A percentile compares a stretch with the other conserved stretches of the same genome.
Conservation (phyloP, 75 land plant genomes). For the Picea sitchensis region DNA sequence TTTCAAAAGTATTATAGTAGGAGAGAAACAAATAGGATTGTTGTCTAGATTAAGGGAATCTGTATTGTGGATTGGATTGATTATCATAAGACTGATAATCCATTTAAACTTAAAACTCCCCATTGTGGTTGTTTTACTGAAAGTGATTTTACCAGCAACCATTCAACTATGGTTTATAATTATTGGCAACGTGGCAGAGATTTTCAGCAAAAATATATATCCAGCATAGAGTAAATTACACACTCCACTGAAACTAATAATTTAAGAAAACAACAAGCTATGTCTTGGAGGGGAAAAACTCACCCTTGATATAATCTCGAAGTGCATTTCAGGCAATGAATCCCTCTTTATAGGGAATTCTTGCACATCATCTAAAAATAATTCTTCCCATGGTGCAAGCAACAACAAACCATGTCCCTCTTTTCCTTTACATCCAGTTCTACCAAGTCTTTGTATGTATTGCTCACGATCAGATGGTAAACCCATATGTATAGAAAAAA, state of each 20-base stretch:
- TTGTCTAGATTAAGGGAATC: no score
- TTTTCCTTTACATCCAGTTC: slow-evolving; percentile 70
- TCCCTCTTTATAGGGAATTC: slow-evolving; percentile 46
- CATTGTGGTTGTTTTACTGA: no score
- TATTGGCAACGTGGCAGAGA: no score
- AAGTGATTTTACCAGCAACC: no score
- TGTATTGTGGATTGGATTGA: no score
- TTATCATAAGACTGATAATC: no score
- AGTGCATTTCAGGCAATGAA: slow-evolving; percentile 31
- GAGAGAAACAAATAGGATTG: no score
- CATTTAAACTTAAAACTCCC: no score
- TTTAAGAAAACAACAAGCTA: background rate
- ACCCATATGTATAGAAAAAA: slow-evolving; percentile 44
- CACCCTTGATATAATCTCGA: slow-evolving; percentile 36
- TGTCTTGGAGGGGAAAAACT: background rate
- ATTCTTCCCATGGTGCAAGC: slow-evolving; percentile 81
- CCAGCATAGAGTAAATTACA: background rate
- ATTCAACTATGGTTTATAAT: no score
- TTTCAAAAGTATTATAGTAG: no score
- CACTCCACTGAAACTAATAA: background rate
- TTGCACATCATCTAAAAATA: slow-evolving; percentile 58
- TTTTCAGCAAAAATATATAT: background rate
- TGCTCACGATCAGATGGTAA: slow-evolving; percentile 61
- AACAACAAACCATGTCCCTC: slow-evolving; percentile 65
- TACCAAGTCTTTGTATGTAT: slow-evolving; percentile 69